Base-by-base conservation (phyloP, 306 rosid genomes). In the Arachis stenosperma region DNA sequence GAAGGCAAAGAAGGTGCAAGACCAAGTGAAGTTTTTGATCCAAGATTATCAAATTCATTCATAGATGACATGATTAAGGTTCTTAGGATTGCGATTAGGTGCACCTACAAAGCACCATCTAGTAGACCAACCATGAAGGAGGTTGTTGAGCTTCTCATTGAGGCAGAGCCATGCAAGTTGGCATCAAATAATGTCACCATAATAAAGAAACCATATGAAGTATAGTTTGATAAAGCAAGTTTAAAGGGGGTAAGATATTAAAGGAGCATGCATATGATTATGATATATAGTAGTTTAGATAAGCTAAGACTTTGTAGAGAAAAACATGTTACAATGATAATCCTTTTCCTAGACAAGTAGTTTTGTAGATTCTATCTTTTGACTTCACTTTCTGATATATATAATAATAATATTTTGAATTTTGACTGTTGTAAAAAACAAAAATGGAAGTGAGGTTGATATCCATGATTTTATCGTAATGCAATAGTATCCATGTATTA, bases 81-180 rank as follows among this genome's bases (percentile, higher is more conserved):
- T 41, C 84, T 95, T 6, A 67, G 92, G 29, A 79, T 95, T 51
- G 99, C 99, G 4, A 88, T 95, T 40, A 85, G 97, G 0, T 91
- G 98, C 75, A 95, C 98, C 70, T 90, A 86, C 84, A 91, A 95
- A 83, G 78, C 86, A 67, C 97, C 97, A 46, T 68, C 92, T 30
- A 88, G 76, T 65, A 79, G 99, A 40, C 99, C 99, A 57, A 87
- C 91, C 81, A 95, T 95, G 98, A 95, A 90, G 70, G 98, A 95
- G 74, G 98, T 89, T 39, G 98, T 91, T 76, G 93, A 86, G 74
- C 64, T 88, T 22, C 81, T 95, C 62, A 82, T 87, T 40, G 91
- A 90, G 69, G 91, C 98, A 48, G 83, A 87, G 70, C 81, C 90
- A 43, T 65, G 77, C 87, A 88, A 85, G 84, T 83, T 84, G 61